Evolutionary conservation across 2,329 filamentous ascomycete species (phyloP), one percentile per base, ranked within the genome.

Genomic region (Colletotrichum noveboracense): DNA sequence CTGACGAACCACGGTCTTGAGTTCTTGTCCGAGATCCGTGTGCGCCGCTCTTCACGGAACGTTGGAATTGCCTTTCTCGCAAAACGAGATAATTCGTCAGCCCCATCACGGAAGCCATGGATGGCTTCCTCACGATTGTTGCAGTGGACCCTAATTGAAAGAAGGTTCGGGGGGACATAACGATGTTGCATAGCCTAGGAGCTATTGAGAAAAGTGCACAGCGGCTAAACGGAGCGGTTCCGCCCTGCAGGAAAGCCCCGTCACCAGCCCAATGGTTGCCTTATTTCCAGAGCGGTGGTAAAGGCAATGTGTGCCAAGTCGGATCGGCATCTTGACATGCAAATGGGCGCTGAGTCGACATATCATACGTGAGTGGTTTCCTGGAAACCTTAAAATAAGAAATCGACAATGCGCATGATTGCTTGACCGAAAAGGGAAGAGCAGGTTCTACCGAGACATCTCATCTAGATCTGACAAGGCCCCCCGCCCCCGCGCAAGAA

Each of bases 401-500:
- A 67, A 26, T 62, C 64, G 9, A 60, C 70, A 62, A 69, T 74
- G 58, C 70, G 70, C 74, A 76, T 76, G 70, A 76, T 36, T 21
- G 26, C 52, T 52, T 9, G n/a, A n/a, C 48, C 28, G 56, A 36
- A 52, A 55, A 21, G 9, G 28, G 58, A 16, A 24, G 70, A 58
- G 43, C 30, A 73, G 28, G 65, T 76, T 74, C 34, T 38, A 52
- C 64, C 74, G 74, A 60, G 58, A 61, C 74, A 74, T 74, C 34
- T 69, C 74, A 69, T 69, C 70, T 74, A 61, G 74, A 74, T 76
- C 70, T 74, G 74, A 74, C 74, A 61, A 68, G 56, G 34, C 55
- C 36, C 58, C 70, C 30, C 48, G 21, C 48, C 62, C 70, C 26
- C 64, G 55, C n/a, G 43, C 16, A n/a, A 60, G 58, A 73, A 58